Evolutionary conservation across 352 stramenopile genomes (phyloP).

Genomic region (Thalassiosira mediterranea): DNA sequence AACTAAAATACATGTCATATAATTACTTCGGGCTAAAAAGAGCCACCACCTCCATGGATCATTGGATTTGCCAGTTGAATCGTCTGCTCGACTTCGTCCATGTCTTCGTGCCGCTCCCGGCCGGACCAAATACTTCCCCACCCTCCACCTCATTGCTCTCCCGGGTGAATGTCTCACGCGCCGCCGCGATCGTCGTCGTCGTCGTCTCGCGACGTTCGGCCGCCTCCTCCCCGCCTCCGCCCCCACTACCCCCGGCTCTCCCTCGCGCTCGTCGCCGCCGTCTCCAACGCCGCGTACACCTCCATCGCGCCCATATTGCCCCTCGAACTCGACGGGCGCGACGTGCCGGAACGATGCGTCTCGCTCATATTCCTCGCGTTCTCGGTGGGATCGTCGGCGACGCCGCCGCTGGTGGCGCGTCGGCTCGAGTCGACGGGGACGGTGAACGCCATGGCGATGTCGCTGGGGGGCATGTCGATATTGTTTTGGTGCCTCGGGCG

Average conservation of each 20-base stretch:
- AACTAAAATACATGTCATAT: too few species aligned
- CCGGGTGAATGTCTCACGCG: too few species aligned
- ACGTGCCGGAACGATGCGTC: conserved; percentile 24
- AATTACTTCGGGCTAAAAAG: too few species aligned
- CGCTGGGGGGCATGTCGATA: conserved; percentile 31
- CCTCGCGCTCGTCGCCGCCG: conserved; percentile 39
- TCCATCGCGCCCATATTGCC: conserved; percentile 54
- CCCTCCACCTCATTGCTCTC: too few species aligned
- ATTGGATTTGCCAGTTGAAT: too few species aligned
- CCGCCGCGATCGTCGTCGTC: not conserved
- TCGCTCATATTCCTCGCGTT: conserved; percentile 50
- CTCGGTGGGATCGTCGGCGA: conserved; percentile 27
- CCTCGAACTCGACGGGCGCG: conserved; percentile 32
- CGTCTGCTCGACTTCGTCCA: too few species aligned
- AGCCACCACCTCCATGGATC: too few species aligned
- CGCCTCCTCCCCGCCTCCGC: not conserved
- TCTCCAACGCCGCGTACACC: conserved; percentile 38
- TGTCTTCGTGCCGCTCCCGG: too few species aligned
- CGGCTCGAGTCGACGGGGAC: conserved; percentile 37
- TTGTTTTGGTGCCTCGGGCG: conserved; percentile 39
- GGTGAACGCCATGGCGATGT: conserved; percentile 23
- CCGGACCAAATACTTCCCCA: too few species aligned
- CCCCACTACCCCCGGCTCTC: too few species aligned
- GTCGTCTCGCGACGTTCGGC: not conserved
- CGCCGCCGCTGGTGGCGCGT: conserved; percentile 20